These are phyloP conservation scores for Closterium sp. DNA, from an alignment of 139 green algal species.

Conservation along the genomic window DNA sequence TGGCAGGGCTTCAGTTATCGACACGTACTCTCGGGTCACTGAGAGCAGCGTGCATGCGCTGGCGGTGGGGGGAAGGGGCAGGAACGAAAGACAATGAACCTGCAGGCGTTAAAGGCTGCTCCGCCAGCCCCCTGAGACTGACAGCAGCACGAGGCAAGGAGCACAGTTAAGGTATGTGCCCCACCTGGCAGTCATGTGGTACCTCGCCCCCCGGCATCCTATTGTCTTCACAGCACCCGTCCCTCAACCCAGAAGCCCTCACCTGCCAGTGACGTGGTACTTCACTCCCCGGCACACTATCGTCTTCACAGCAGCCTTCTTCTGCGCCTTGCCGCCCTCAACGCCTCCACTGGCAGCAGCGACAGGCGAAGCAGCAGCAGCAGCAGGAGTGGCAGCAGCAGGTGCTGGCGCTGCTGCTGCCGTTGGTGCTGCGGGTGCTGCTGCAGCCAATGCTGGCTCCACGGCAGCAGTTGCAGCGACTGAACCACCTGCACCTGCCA, in stretches of 20 bases:
- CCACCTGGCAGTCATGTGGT: too few species aligned
- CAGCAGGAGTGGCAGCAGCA: background rate
- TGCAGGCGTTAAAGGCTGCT: too few species aligned
- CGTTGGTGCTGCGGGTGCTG: background rate
- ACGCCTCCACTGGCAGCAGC: slow-evolving; percentile 1
- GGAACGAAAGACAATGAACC: background rate
- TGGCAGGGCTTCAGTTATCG: slow-evolving; percentile 56
- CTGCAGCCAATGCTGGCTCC: background rate
- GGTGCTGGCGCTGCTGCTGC: background rate
- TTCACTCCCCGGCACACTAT: slow-evolving; percentile 6
- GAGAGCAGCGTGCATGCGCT: background rate
- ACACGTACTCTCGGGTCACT: slow-evolving; percentile 69
- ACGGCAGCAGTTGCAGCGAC: background rate
- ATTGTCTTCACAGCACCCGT: background rate
- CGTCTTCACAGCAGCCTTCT: slow-evolving; percentile 26
- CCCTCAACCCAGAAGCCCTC: background rate
- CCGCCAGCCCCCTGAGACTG: too few species aligned
- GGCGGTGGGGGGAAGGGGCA: too few species aligned
- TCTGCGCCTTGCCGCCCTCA: background rate
- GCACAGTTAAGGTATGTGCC: too few species aligned
- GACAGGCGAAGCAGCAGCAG: background rate
- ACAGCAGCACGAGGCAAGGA: too few species aligned
- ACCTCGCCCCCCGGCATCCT: background rate
- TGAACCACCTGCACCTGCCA: background rate
- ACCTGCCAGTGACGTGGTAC: slow-evolving; percentile 29